These are phyloP conservation scores for Circinella minor DNA, from an alignment of 371 early-diverging fungal species.

Conservation along the genomic window DNA sequence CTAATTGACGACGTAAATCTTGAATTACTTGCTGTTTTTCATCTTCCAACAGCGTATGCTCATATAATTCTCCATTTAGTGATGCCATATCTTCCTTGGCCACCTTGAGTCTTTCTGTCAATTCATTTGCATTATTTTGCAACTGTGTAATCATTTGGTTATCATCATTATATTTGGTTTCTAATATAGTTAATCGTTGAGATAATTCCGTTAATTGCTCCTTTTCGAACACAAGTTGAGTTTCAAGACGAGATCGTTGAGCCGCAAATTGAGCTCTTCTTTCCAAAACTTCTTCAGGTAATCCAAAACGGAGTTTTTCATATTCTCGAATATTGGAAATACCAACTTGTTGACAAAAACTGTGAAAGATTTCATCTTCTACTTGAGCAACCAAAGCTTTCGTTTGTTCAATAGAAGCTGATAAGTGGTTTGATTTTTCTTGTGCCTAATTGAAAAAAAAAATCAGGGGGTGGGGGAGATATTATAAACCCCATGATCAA, in stretches of 20 bases:
- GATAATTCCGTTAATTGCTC: conserved; percentile 71
- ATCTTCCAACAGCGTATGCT: conserved; percentile 45
- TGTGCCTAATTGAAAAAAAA: background rate
- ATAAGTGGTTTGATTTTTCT: conserved; percentile 41
- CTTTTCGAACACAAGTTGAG: conserved; percentile 78
- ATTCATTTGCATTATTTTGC: conserved; percentile 40
- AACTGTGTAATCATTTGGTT: conserved; percentile 31
- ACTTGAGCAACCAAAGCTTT: conserved; percentile 61
- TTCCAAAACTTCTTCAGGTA: conserved; percentile 75
- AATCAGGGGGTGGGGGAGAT: no score
- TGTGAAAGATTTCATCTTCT: conserved; percentile 78
- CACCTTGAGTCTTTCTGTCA: conserved; percentile 44
- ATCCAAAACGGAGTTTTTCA: conserved; percentile 70
- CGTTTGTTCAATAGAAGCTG: conserved; percentile 34
- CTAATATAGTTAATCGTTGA: conserved; percentile 61
- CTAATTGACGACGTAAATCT: conserved; percentile 61
- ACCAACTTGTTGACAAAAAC: conserved; percentile 75
- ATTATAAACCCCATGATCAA: no score
- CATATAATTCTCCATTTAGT: conserved; percentile 46
- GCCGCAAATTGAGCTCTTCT: conserved; percentile 75
- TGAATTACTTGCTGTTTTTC: conserved; percentile 63
- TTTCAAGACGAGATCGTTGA: conserved; percentile 76
- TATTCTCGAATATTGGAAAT: conserved; percentile 82
- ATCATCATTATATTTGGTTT: conserved; percentile 42
- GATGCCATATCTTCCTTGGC: conserved; percentile 34